These are phyloP conservation scores for Candida patagonica DNA, from an alignment of 805 yeast genomes.

Conservation along the genomic window DNA sequence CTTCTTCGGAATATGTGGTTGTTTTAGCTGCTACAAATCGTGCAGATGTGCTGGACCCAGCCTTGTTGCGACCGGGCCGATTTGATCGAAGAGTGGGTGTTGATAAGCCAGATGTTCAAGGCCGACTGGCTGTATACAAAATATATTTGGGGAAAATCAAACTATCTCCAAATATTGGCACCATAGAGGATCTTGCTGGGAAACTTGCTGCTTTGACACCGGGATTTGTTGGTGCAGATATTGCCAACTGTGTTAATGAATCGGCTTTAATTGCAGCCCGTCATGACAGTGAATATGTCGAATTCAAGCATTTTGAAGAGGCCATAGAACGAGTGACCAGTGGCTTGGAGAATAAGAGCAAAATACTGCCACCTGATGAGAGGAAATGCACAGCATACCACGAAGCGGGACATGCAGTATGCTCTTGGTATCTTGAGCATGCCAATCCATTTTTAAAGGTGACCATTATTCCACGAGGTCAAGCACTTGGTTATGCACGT, in stretches of 20 bases:
- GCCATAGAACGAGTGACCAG: conserved; percentile 97
- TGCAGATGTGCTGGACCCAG: conserved; percentile 86
- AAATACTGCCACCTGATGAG: conserved; percentile 75
- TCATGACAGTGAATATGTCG: conserved; percentile 58
- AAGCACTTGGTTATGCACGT: conserved; percentile 95
- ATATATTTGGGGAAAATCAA: conserved; percentile 76
- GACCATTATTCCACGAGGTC: conserved; percentile 94
- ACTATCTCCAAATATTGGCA: conserved; percentile 34
- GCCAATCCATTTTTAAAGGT: conserved; percentile 95
- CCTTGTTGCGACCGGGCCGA: conserved; percentile 94
- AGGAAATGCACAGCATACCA: conserved; percentile 90
- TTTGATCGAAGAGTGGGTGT: conserved; percentile 88
- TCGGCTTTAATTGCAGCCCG: conserved; percentile 97
- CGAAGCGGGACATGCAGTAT: conserved; percentile 98
- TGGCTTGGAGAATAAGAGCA: conserved; percentile 86
- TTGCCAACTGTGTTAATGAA: conserved; percentile 94
- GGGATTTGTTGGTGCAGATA: conserved; percentile 97
- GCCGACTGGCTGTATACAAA: conserved; percentile 83
- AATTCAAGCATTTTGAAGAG: conserved; percentile 75
- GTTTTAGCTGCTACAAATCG: conserved; percentile 97
- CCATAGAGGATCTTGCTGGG: conserved; percentile 56
- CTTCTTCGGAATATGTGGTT: conserved; percentile 82
- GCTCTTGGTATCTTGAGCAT: conserved; percentile 89
- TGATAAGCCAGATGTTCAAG: conserved; percentile 91
- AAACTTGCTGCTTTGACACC: conserved; percentile 93